phyloP scores from a whole-genome alignment of 306 rosid genomes.

The Quercus aquifolioides region DNA sequence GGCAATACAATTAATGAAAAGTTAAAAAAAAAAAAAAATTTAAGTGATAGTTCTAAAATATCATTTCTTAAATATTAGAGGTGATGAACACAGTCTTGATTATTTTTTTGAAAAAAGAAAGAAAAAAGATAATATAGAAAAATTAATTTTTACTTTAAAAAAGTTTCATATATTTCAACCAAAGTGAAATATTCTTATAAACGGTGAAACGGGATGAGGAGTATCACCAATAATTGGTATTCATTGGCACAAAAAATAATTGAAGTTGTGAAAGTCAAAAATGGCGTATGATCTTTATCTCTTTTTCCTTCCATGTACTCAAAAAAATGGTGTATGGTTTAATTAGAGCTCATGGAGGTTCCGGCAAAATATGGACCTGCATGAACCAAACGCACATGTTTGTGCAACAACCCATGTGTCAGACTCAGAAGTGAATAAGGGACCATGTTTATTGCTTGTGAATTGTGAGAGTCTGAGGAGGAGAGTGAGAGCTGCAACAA shows the following conservation, averaged over 20 bases:
- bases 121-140: too few relatives aligned
- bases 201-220: background rate
- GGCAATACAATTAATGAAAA: too few relatives aligned
- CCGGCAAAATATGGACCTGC: conserved; percentile 16
- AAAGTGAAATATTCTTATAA: background rate
- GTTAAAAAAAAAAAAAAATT: too few relatives aligned
- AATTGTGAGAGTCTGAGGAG: background rate
- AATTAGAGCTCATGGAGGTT: conserved; percentile 18
- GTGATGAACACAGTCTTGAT: too few relatives aligned
- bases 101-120: too few relatives aligned
- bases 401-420: conserved; percentile 43
- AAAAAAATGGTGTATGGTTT: conserved; percentile 1
- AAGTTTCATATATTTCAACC: too few relatives aligned
- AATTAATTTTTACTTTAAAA: too few relatives aligned
- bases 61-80: too few relatives aligned
- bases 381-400: conserved; percentile 29
- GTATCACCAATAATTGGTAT: background rate
- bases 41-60: too few relatives aligned
- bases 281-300: background rate
- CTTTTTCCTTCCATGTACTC: conserved; percentile 18
- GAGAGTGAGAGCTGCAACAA: too few relatives aligned
- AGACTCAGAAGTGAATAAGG: background rate
- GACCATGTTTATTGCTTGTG: background rate
- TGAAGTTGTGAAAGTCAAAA: conserved; percentile 28
- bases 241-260: conserved; percentile 10